These are phyloP conservation scores for Aspergillus egyptiacus DNA, from an alignment of 495 filamentous ascomycete genomes.

Conservation along the genomic window DNA sequence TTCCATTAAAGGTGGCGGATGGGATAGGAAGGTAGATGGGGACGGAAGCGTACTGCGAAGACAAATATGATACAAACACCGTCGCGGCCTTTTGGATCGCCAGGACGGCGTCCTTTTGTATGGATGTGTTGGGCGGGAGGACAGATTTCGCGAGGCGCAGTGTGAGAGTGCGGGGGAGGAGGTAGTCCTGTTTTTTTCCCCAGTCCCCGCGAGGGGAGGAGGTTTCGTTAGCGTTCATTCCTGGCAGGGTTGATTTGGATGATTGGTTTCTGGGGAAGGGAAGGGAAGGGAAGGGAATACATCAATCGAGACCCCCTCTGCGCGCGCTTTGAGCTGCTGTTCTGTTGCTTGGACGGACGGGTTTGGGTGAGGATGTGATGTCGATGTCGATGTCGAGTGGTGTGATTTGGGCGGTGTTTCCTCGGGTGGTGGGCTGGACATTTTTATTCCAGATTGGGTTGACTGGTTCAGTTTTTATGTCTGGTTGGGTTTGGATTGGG, in stretches of 20 bases:
- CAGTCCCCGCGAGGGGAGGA: no score
- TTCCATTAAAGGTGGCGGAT: no score
- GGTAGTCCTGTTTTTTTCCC: conserved; percentile 62
- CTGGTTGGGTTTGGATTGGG: background rate
- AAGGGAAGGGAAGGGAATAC: conserved; percentile 19
- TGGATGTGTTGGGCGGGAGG: conserved; percentile 91
- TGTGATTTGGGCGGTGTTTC: background rate
- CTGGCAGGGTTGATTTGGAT: no score
- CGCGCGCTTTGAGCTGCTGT: conserved; percentile 42
- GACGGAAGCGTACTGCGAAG: conserved; percentile 60
- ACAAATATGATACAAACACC: conserved; percentile 88
- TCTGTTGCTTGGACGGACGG: conserved; percentile 35
- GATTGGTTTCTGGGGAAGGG: background rate
- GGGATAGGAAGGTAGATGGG: conserved; percentile 6
- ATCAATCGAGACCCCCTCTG: conserved; percentile 41
- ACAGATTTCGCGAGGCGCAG: conserved; percentile 90
- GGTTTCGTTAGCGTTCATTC: background rate
- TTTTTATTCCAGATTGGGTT: no score
- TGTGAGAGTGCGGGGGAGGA: conserved; percentile 88
- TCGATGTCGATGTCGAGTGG: background rate
- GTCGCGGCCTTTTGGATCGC: conserved; percentile 91
- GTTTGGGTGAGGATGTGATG: background rate
- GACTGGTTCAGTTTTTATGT: background rate
- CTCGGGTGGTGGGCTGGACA: background rate
- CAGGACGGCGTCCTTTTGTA: conserved; percentile 86